Percentiles rank a stretch among this genome's conserved stretches.
phyloP scores from a whole-genome alignment of 2,329 filamentous ascomycete genomes.

The Niveomyces coronatus region DNA sequence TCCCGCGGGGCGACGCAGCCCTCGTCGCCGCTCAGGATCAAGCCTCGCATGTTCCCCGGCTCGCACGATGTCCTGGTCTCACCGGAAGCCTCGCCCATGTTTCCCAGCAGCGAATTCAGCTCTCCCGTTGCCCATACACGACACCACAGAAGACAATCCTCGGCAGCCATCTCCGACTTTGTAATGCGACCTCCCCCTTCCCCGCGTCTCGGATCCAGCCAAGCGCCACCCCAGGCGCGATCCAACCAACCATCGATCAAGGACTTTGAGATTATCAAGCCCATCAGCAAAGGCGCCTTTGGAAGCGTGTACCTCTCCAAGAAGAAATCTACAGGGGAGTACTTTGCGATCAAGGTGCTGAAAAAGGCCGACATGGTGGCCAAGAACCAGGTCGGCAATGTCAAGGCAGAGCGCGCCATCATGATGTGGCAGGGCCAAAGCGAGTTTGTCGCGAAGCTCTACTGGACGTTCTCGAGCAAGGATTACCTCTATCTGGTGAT shows the following conservation, averaged over 20 bases:
- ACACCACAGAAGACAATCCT: conserved; percentile 84
- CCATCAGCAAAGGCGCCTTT: conserved; percentile 97
- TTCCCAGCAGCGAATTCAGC: conserved; percentile 71
- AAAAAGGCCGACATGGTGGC: conserved; percentile 99
- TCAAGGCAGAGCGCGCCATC: conserved; percentile 95
- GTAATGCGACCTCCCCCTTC: conserved; percentile 64
- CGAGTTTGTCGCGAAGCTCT: conserved; percentile 96
- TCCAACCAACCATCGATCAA: conserved; percentile 94
- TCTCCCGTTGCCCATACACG: conserved; percentile 55
- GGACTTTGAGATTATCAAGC: conserved; percentile 98
- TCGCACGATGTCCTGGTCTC: conserved; percentile 61
- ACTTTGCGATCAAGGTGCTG: conserved; percentile 95
- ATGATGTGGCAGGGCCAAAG: conserved; percentile 99
- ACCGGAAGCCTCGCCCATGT: conserved; percentile 80
- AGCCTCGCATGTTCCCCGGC: conserved; percentile 56
- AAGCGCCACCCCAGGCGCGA: conserved; percentile 70
- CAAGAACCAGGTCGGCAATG: conserved; percentile 98
- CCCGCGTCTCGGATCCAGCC: conserved; percentile 67
- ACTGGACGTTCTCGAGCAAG: conserved; percentile 99
- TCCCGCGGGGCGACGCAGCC: conserved; percentile 64
- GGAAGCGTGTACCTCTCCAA: conserved; percentile 96
- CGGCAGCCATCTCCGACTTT: conserved; percentile 67
- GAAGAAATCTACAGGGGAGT: conserved; percentile 97
- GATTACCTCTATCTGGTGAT: conserved; percentile 98
- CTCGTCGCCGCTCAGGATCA: conserved; percentile 81